Base-by-base conservation (phyloP, 2,329 filamentous ascomycete species). In the Phialophora expanda region DNA sequence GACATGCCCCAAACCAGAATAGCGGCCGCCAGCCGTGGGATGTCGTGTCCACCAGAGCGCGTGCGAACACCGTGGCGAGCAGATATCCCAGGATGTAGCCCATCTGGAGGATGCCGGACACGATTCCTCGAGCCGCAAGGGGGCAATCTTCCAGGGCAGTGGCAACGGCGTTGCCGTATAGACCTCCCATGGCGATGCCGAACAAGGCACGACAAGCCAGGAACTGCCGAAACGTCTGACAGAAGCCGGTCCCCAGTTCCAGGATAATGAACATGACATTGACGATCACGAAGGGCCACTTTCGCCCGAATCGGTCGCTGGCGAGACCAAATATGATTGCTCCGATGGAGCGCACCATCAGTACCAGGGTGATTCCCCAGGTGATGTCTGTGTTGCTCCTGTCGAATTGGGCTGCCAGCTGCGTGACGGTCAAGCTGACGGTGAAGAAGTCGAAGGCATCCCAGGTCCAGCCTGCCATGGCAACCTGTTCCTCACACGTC, bases 1-100 rank as follows among this genome's bases (percentile, higher is more conserved):
- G 91, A 46, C 89, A 86, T 5, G 92, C 91, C 11, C 89, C 92
- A 76, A 96, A 96, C 92, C 93, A 97, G 82, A 89, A 96, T 0
- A 96, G 82, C 0, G 92, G 91, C 6, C 93, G 84, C 93, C 93
- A 97, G 60, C 85, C 88, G 74, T 96, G 89, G 0, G 87, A 77
- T 0, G 92, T 94, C 0, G 92, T 95, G 76, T 90, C 81, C 57
- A 83, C 81, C 1, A 83, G 71, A 9, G 71, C 81, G 34, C 81
- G 77, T 0, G 79, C 80, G 72, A 87, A 86, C 9, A 84, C 83
- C 1, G 84, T 83, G 0, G 84, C 86, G 1, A 89, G 80, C n/a
- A 89, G 78, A 73, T 88, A 89, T 2, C 86, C 86, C 72, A 88
- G 87, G 0, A 86, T 86, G 70, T 88, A 89, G 30, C 72, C 86